Evolutionary conservation across 306 rosid species (phyloP).

Genomic region (Casuarina cunninghamiana): DNA sequence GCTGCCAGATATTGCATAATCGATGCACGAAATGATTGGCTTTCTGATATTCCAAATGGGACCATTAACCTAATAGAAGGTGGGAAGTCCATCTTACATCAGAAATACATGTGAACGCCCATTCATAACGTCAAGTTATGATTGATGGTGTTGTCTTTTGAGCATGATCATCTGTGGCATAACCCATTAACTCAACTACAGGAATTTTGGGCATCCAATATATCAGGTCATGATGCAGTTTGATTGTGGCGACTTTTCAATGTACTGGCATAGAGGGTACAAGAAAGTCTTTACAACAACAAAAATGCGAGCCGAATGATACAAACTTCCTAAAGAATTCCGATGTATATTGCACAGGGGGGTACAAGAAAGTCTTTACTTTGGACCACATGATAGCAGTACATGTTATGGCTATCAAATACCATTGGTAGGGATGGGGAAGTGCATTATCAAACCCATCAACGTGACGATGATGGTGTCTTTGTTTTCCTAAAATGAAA

Average conservation of each 20-base stretch:
- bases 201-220: slow-evolving; percentile 3
- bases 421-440: too few relatives aligned
- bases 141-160: not conserved
- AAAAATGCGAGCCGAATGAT: not conserved
- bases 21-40: slow-evolving; percentile 8
- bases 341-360: not conserved
- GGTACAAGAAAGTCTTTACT: not conserved
- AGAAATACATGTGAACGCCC: not conserved
- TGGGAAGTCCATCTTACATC: not conserved
- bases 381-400: not conserved
- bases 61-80: not conserved
- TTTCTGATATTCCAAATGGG: slow-evolving; percentile 6
- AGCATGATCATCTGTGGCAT: not conserved
- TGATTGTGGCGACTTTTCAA: not conserved
- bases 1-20: not conserved
- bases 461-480: too few relatives aligned
- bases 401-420: too few relatives aligned
- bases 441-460: too few relatives aligned
- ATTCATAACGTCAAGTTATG: not conserved
- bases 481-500: too few relatives aligned
- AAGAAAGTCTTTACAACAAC: not conserved
- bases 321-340: not conserved
- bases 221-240: slow-evolving; percentile 1
- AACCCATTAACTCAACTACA: not conserved
- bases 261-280: not conserved